Base-by-base conservation (phyloP, 371 early-diverging fungal genomes). In the Thermomucor indicae-seudaticae region DNA sequence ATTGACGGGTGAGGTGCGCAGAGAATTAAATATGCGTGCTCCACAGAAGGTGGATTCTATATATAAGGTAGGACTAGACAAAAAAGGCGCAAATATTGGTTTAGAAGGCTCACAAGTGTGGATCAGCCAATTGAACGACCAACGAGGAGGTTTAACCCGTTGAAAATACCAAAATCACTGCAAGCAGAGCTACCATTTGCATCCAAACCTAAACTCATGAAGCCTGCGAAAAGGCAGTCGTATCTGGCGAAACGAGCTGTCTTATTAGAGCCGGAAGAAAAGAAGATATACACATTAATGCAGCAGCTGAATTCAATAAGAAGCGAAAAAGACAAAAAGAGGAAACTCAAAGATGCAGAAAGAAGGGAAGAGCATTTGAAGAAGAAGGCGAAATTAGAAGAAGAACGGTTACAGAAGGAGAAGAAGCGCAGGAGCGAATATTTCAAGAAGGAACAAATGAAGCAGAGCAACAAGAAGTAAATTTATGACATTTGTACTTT, bases 151-250 rank as follows among this genome's bases (percentile, higher is more conserved):
- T 94, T 96, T 80, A 93, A 92, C 61, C 76, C 86, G 32, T 81
- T 96, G 53, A 72, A 81, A 50, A 80, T 97, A 16, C 90, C 97
- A 45, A 89, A 88, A 67, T 47, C 80, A 3, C 75, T 98, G 41
- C 89, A 88, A 61, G 75, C 89, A 12, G 78, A 79, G 22, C 72
- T 98, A 53, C 98, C 98, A 22, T 97, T 93, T 70, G 89, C 92
- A 11, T 79, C 86, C 58, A 94, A 91, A 70, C 95, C 94, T 56
- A 96, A 94, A 72, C 39, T 77, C 5, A 47, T 60, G 1, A 67
- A 81, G 47, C 56, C 73, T 38, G 63, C 74, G 47, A 66, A 60
- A 49, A 64, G 72, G 56, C 70, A 70, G 51, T 68, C 72, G 23
- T 80, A 81, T 42, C 43, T 83, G 39, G 65, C 76, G 51, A 81